A percentile compares a stretch with the other conserved stretches of the same genome.
Evolutionary conservation across 257 asterid species (phyloP).

Genomic region (Salvia rosmarinus): DNA sequence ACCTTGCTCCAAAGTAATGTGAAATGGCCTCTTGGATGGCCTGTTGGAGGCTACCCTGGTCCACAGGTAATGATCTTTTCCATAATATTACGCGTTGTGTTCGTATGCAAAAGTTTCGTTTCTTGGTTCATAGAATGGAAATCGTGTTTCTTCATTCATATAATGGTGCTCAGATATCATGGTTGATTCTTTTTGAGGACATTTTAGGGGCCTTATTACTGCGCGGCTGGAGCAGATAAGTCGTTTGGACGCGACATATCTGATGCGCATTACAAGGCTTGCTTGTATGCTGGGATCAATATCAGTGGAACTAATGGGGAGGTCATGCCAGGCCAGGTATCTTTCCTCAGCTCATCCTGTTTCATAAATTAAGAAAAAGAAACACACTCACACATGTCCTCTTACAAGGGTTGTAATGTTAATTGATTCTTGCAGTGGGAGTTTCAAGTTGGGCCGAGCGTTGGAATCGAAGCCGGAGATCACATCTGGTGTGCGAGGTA

Average conservation of each 20-base stretch:
- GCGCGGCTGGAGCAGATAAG: constrained; percentile 95
- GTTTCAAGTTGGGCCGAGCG: constrained; percentile 97
- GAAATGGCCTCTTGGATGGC: constrained; percentile 98
- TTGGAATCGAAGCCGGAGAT: constrained; percentile 95
- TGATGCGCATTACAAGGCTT: constrained; percentile 96
- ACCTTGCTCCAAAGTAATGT: constrained; percentile 82
- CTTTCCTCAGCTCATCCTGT: constrained; percentile 22
- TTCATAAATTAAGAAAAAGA: neutral
- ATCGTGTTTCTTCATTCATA: neutral
- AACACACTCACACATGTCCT: neutral
- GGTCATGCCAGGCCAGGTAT: constrained; percentile 99
- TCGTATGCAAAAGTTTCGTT: neutral
- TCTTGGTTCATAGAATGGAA: neutral
- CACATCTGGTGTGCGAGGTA: constrained; percentile 97
- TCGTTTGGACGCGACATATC: constrained; percentile 96
- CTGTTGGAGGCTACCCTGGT: constrained; percentile 95
- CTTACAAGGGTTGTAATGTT: constrained; percentile 9
- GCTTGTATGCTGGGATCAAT: constrained; percentile 96
- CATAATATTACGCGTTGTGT: neutral
- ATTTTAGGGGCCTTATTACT: constrained; percentile 90
- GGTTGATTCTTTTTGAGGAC: constrained; percentile 5
- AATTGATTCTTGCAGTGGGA: constrained; percentile 73
- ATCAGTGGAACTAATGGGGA: constrained; percentile 98
- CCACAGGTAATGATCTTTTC: constrained; percentile 70
- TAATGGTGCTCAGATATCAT: neutral